A percentile compares a stretch with the other conserved stretches of the same genome.
Conservation (phyloP, 2,329 filamentous ascomycete species). For the Microdochium paspali region DNA sequence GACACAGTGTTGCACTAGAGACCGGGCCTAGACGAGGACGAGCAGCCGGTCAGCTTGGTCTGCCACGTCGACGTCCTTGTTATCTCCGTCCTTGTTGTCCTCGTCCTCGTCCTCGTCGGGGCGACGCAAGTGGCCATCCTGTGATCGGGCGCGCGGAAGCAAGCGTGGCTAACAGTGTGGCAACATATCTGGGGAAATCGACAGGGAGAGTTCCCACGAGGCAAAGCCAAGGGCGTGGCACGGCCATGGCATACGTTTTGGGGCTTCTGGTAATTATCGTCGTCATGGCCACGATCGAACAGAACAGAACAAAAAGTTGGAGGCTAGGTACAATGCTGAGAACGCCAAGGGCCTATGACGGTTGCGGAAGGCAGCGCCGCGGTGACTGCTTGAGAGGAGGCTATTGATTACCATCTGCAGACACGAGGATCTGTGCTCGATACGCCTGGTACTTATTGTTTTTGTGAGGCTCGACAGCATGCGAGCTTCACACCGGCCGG, state of each 20-base stretch:
- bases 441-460: no score
- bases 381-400: neutral
- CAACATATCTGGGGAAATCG: neutral
- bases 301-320: no score
- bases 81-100: no score
- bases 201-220: neutral
- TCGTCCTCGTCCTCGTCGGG: no score
- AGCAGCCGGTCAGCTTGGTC: no score
- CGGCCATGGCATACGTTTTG: neutral
- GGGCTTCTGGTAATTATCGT: neutral
- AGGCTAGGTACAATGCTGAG: no score
- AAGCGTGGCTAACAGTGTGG: neutral
- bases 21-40: neutral
- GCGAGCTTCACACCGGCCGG: no score
- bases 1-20: neutral
- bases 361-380: neutral
- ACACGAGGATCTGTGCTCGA: neutral
- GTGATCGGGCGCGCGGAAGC: neutral
- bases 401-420: neutral
- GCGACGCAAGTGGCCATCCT: no score
- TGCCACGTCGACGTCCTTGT: no score
- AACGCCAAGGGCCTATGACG: no score
- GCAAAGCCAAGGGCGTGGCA: neutral
- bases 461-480: no score
- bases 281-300: no score